Evolutionary conservation across 352 stramenopile genomes (phyloP).

Genomic region (Pythium oligandrum): DNA sequence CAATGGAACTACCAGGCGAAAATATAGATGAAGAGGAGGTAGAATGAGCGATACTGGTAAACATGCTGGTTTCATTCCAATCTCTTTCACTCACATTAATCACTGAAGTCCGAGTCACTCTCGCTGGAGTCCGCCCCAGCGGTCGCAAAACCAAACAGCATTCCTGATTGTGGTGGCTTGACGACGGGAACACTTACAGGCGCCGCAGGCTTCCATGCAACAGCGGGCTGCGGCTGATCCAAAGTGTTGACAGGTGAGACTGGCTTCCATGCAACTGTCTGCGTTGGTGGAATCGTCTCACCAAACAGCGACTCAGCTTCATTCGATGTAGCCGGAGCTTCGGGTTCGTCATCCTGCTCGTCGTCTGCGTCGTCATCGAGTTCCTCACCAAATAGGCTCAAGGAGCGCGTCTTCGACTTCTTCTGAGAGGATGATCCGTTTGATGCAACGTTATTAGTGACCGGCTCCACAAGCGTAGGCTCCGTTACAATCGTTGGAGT

Average conservation of each 20-base stretch:
- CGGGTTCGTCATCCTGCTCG: neutral
- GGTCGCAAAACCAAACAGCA: conserved; percentile 58
- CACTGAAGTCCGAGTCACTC: conserved; percentile 46
- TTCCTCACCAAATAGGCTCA: conserved; percentile 23
- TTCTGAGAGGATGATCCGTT: conserved; percentile 5
- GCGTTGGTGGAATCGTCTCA: conserved; percentile 13
- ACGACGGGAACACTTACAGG: neutral
- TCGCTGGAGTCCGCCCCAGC: conserved; percentile 49
- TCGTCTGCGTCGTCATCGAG: conserved; percentile 11
- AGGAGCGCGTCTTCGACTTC: conserved; percentile 8
- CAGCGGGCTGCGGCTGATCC: too few species aligned
- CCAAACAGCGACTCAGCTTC: conserved; percentile 53
- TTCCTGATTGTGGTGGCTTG: conserved; percentile 16
- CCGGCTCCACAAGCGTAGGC: neutral
- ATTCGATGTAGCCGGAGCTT: neutral
- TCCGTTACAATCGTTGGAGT: conserved; percentile 2
- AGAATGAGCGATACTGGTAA: too few species aligned
- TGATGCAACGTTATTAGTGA: conserved; percentile 3
- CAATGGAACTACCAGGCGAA: too few species aligned
- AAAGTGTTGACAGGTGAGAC: too few species aligned
- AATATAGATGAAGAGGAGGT: too few species aligned
- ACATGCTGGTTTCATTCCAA: too few species aligned
- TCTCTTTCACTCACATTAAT: conserved; percentile 14
- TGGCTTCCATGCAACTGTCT: too few species aligned
- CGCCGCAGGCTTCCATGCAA: too few species aligned